phyloP scores from a whole-genome alignment of 345 rosid genomes.

The Dipteronia dyeriana region DNA sequence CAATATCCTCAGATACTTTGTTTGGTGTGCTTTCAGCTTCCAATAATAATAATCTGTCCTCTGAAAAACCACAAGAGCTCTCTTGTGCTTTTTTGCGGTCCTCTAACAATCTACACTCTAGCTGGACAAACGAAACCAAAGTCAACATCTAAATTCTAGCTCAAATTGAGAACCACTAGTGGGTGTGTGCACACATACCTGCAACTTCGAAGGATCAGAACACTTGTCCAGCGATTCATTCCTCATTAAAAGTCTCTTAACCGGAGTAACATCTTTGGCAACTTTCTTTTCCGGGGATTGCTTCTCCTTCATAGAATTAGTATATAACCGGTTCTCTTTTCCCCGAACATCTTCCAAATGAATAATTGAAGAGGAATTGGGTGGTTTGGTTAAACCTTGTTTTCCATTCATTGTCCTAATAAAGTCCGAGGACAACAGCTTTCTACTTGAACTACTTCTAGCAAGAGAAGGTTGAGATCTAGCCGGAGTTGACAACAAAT shows the following conservation, averaged over 20 bases:
- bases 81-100: conserved; percentile 61
- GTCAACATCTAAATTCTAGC: conserved; percentile 1
- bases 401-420: conserved; percentile 44
- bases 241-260: conserved; percentile 40
- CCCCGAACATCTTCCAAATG: conserved; percentile 43
- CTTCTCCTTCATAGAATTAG: conserved; percentile 55
- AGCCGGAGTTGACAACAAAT: conserved; percentile 36
- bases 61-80: conserved; percentile 44
- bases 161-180: neutral
- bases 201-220: conserved; percentile 36
- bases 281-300: conserved; percentile 56
- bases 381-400: conserved; percentile 39
- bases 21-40: conserved; percentile 56
- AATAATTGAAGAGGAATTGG: conserved; percentile 30
- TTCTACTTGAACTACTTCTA: conserved; percentile 71
- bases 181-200: conserved; percentile 23
- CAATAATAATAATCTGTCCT: conserved; percentile 33
- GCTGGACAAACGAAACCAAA: conserved; percentile 42
- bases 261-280: conserved; percentile 49
- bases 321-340: conserved; percentile 64
- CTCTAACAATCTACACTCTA: conserved; percentile 62
- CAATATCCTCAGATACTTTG: conserved; percentile 71
- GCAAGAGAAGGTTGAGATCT: conserved; percentile 57
- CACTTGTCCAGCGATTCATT: conserved; percentile 35
- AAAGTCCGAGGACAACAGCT: conserved; percentile 49